Base-by-base conservation (phyloP, 164 flowering plant genomes). In the Nymphaea thermarum region DNA sequence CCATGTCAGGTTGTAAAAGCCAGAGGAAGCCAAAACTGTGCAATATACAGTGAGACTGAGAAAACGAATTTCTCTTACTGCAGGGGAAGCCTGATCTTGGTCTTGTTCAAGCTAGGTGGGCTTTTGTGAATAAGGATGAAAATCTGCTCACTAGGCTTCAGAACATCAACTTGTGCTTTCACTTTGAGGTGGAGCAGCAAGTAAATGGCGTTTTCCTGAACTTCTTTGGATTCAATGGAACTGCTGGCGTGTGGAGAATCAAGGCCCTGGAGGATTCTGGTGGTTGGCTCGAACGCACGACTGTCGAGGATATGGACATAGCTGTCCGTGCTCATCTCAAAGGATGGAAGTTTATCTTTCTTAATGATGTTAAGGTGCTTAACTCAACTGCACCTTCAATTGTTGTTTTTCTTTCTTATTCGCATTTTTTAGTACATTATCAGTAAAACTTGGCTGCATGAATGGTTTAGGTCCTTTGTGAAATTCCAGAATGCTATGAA, bases 201-300 rank as follows among this genome's bases (percentile, higher is more conserved):
- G 98, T 93, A 10, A 93, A 93, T 79, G 91, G 98, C 6, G 79
- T 85, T 63, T 93, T 93, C 79, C 18, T 93, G 5, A 86, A 91
- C 69, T 93, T 93, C 85, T 93, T 93, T 66, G 98, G 98, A 62
- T 93, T 93, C 69, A 93, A 93, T 81, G 98, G 98, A 57, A 93
- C 98, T 44, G 98, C 98, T 57, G 98, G 98, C n/a, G 97, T 93
- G 18, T 93, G 98, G 98, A 86, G 98, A 72, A 91, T 87, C 6
- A 89, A 83, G 78, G 93, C 98, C 43, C 81, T 93, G 72, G 98
- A 93, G 76, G 94, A 91, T 2, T 72, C 96, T n/a, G 98, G 98
- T 72, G 98, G 98, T 6, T 93, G 98, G 98, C 75, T 93, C 77
- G 98, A 93, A 80, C 81, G 98, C 76, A 93, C 98, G 63, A 93